phyloP scores from a whole-genome alignment of 179 eudicot genomes.

The Vitellaria paradoxa region DNA sequence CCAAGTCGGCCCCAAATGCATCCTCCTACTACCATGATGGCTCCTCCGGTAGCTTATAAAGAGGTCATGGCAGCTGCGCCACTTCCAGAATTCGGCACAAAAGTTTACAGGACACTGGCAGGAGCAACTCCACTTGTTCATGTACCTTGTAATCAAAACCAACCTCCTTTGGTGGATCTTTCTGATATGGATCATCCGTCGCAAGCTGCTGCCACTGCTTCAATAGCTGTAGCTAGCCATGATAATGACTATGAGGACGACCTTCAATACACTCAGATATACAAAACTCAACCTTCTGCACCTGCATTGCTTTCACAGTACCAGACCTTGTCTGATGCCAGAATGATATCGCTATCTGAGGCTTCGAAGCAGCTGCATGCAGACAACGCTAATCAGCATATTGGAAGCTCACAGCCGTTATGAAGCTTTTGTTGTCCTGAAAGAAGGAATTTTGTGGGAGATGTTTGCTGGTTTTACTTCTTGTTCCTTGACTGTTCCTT shows the following conservation, averaged over 20 bases:
- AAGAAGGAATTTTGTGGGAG: constrained; percentile 11
- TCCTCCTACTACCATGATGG: constrained; percentile 33
- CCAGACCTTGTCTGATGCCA: constrained; percentile 38
- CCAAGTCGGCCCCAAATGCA: constrained; percentile 34
- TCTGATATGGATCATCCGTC: constrained; percentile 34
- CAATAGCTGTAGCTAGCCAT: constrained; percentile 25
- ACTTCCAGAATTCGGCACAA: constrained; percentile 32
- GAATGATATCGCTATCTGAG: constrained; percentile 41
- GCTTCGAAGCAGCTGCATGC: constrained; percentile 40
- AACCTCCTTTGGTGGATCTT: constrained; percentile 36
- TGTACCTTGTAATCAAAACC: constrained; percentile 36
- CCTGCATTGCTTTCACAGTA: constrained; percentile 47
- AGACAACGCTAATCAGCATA: constrained; percentile 29
- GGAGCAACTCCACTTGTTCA: constrained; percentile 27
- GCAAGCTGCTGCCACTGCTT: constrained; percentile 33
- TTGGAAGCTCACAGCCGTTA: constrained; percentile 19
- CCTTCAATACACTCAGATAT: constrained; percentile 68
- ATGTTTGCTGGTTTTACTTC: not conserved
- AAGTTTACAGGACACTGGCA: constrained; percentile 23
- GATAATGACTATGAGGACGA: constrained; percentile 54
- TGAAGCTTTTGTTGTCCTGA: constrained; percentile 1
- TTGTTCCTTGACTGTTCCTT: not conserved
- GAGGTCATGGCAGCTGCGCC: constrained; percentile 31
- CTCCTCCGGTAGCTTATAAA: constrained; percentile 39
- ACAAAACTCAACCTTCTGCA: constrained; percentile 79